Evolutionary conservation across 768 basidiomycete genomes (phyloP).

Genomic region (Podaxis mareebaensis): DNA sequence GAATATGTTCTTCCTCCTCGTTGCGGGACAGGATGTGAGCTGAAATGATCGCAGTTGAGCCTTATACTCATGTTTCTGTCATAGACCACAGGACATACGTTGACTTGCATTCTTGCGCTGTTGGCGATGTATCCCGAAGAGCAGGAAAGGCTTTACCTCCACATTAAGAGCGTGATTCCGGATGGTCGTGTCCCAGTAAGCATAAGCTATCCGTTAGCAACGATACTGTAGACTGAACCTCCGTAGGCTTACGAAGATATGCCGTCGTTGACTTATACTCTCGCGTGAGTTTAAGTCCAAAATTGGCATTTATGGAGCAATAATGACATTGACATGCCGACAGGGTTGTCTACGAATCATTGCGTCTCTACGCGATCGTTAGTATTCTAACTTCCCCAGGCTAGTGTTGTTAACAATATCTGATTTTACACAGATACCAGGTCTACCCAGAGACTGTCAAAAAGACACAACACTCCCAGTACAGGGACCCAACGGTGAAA

Average conservation of each 20-base stretch:
- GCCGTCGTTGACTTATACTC: slow-evolving; percentile 16
- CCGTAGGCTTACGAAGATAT: slow-evolving; percentile 21
- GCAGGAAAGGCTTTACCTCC: slow-evolving; percentile 42
- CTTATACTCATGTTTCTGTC: not conserved
- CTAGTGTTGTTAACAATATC: not conserved
- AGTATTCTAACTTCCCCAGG: slow-evolving; percentile 13
- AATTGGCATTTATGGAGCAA: not conserved
- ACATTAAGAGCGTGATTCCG: slow-evolving; percentile 33
- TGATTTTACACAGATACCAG: slow-evolving; percentile 30
- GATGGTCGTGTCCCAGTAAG: slow-evolving; percentile 20
- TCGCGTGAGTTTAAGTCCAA: slow-evolving; percentile 17
- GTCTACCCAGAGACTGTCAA: slow-evolving; percentile 43
- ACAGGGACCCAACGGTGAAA: slow-evolving; percentile 37
- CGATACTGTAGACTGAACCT: not conserved
- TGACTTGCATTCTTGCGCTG: slow-evolving; percentile 39
- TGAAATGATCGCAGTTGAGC: slow-evolving; percentile 6
- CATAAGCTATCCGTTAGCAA: slow-evolving; percentile 4
- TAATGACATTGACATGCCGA: not conserved
- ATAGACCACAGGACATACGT: slow-evolving; percentile 40
- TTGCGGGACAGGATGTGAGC: slow-evolving; percentile 61
- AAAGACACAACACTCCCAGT: slow-evolving; percentile 44
- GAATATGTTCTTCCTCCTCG: slow-evolving; percentile 50
- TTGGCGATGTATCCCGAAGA: slow-evolving; percentile 43
- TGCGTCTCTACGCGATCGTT: slow-evolving; percentile 49
- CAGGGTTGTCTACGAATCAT: slow-evolving; percentile 51